A percentile compares a stretch with the other conserved stretches of the same genome.
Evolutionary conservation across 2,329 filamentous ascomycete genomes (phyloP).

Genomic region (Arthroderma sp.): DNA sequence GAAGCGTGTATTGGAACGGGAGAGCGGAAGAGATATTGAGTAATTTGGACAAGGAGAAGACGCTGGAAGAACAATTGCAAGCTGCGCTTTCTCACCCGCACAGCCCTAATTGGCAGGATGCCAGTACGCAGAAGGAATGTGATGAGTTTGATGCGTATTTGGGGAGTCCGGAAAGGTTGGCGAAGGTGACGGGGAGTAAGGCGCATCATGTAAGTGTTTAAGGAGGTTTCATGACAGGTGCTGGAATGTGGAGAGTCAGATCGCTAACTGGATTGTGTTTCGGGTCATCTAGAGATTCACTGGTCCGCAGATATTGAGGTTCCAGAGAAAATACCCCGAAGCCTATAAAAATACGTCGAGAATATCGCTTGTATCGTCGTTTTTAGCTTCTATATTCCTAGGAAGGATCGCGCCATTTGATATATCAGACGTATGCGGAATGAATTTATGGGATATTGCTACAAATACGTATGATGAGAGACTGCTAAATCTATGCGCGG

Average conservation of each 20-base stretch:
- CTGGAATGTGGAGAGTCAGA: not conserved
- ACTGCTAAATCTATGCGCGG: slow-evolving; percentile 63
- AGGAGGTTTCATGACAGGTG: not conserved
- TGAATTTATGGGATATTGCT: slow-evolving; percentile 90
- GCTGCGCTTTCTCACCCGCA: slow-evolving; percentile 68
- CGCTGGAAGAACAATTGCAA: slow-evolving; percentile 59
- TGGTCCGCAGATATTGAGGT: slow-evolving; percentile 87
- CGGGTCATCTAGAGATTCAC: slow-evolving; percentile 60
- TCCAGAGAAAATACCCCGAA: slow-evolving; percentile 64
- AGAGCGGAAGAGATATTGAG: slow-evolving; percentile 53
- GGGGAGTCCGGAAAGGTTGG: slow-evolving; percentile 54
- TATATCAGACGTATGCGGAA: slow-evolving; percentile 86
- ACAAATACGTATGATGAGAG: slow-evolving; percentile 58
- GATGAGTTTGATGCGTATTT: slow-evolving; percentile 69
- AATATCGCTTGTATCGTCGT: slow-evolving; percentile 91
- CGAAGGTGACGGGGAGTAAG: slow-evolving; percentile 72
- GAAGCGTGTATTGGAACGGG: slow-evolving; percentile 82
- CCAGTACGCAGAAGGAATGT: slow-evolving; percentile 84
- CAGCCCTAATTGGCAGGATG: slow-evolving; percentile 96
- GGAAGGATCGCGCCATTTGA: slow-evolving; percentile 79
- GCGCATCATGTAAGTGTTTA: slow-evolving; percentile 70
- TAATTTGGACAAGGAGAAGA: slow-evolving; percentile 45
- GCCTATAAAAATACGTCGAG: slow-evolving; percentile 68
- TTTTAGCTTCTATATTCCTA: slow-evolving; percentile 79
- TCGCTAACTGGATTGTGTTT: not conserved